Conservation (phyloP, 306 rosid species). For the Lathyrus sativus region DNA sequence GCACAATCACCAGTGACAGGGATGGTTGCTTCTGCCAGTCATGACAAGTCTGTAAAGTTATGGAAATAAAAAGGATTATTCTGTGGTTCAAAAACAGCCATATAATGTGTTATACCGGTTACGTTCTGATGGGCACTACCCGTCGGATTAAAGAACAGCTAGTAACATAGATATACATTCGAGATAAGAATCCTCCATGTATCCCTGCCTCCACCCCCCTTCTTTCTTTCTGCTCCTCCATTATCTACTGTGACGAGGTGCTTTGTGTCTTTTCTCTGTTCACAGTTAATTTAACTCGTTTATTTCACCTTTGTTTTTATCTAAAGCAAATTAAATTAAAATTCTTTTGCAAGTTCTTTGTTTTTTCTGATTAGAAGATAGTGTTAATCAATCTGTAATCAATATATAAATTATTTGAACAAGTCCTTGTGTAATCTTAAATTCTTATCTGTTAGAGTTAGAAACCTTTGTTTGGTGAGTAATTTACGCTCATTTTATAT, state of each 20-base stretch:
- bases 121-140: constrained; percentile 22
- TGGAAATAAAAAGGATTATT: constrained; percentile 61
- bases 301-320: too few relatives aligned
- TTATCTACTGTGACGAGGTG: constrained; percentile 41
- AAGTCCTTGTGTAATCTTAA: constrained; percentile 25
- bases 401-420: constrained; percentile 13
- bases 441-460: background rate
- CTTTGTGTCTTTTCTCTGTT: constrained; percentile 26
- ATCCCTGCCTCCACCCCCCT: background rate
- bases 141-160: constrained; percentile 34
- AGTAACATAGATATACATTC: constrained; percentile 16
- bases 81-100: constrained; percentile 35
- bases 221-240: constrained; percentile 8
- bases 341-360: background rate
- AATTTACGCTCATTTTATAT: background rate
- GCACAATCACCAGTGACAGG: constrained; percentile 78
- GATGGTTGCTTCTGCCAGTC: constrained; percentile 91
- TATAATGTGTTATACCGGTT: constrained; percentile 39
- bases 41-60: constrained; percentile 84
- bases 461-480: constrained; percentile 4
- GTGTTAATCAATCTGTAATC: constrained; percentile 16
- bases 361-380: constrained; percentile 23
- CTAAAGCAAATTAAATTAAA: background rate
- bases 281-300: constrained; percentile 19
- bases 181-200: constrained; percentile 27